Base-by-base conservation (phyloP, 2,329 filamentous ascomycete genomes). In the Exophiala sp. region DNA sequence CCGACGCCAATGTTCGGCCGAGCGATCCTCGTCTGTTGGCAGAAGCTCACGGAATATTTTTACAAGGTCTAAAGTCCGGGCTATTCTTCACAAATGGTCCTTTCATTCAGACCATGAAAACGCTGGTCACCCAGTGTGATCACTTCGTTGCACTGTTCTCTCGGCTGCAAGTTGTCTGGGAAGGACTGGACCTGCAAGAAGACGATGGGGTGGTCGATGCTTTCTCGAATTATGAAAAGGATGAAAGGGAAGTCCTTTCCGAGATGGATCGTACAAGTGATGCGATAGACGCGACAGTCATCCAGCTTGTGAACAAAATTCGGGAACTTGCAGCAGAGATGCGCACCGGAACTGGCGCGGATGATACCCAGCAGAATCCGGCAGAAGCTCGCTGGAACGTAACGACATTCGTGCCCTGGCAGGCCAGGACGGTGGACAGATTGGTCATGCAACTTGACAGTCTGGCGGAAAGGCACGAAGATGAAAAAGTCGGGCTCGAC, bases 361-460 rank as follows among this genome's bases (percentile, higher is more conserved):
- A 84, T 61, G 78, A 80, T 7, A 68, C 86, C 3, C 74, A 85
- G 1, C 71, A 72, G n/a, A 74, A 77, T 36, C 65, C 87, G 33
- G 69, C 81, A 49, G 76, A 80, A 50, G 80, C 91, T 44, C 84
- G 92, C 46, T 78, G 80, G 57, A 68, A 76, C 44, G 63, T 68
- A 45, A 66, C 73, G 55, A 76, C 61, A 71, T 58, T 96, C 68
- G 78, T 85, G 29, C 87, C 89, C 1, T 79, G 83, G 58, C 84
- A 87, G 56, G 82, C 89, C 3, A 89, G 89, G 0, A 88, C 90
- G 1, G 83, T 96, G 42, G 90, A 96, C 72, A 78, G 88, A 54
- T 71, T 96, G 66, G 71, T 96, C 67, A 95, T 96, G 89, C 96
- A 96, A 75, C 74, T 96, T 63, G 91, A 96, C 61, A 83, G 80